Percentiles rank a stretch among this genome's conserved stretches.
Conservation (phyloP, 345 rosid species). For the Hypericum perforatum region DNA sequence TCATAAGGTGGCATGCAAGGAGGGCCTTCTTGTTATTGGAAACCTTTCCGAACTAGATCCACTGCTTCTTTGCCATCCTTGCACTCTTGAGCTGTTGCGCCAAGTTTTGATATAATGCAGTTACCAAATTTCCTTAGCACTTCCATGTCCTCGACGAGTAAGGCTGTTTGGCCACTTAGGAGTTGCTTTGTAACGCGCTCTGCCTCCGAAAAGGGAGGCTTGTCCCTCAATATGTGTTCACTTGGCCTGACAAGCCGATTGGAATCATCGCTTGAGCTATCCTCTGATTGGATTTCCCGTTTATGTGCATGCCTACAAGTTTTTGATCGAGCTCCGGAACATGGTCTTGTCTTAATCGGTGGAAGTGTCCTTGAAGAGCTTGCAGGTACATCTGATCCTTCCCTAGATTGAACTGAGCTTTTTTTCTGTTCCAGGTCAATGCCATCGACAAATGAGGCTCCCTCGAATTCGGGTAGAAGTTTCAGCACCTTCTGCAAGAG, state of each 20-base stretch:
- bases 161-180: slow-evolving; percentile 44
- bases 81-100: slow-evolving; percentile 42
- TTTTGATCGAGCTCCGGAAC: too few relatives aligned
- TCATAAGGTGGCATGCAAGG: slow-evolving; percentile 35
- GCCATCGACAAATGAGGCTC: slow-evolving; percentile 11
- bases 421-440: slow-evolving; percentile 14
- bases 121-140: slow-evolving; percentile 17
- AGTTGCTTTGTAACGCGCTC: slow-evolving; percentile 15
- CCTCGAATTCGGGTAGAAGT: slow-evolving; percentile 58
- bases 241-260: background rate
- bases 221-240: background rate
- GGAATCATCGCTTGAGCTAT: slow-evolving; percentile 11
- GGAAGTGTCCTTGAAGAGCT: slow-evolving; percentile 10
- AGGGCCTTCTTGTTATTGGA: slow-evolving; percentile 11
- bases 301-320: background rate
- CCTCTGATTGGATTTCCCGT: slow-evolving; percentile 20
- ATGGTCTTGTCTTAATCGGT: background rate
- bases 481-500: slow-evolving; percentile 36
- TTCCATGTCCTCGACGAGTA: slow-evolving; percentile 50
- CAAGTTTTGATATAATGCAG: slow-evolving; percentile 24
- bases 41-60: slow-evolving; percentile 23
- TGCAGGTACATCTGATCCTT: slow-evolving; percentile 3
- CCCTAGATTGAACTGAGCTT: background rate
- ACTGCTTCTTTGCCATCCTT: slow-evolving; percentile 50
- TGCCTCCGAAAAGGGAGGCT: background rate